Evolutionary conservation across 2,329 filamentous ascomycete genomes (phyloP).

Genomic region (Fusarium secorum): DNA sequence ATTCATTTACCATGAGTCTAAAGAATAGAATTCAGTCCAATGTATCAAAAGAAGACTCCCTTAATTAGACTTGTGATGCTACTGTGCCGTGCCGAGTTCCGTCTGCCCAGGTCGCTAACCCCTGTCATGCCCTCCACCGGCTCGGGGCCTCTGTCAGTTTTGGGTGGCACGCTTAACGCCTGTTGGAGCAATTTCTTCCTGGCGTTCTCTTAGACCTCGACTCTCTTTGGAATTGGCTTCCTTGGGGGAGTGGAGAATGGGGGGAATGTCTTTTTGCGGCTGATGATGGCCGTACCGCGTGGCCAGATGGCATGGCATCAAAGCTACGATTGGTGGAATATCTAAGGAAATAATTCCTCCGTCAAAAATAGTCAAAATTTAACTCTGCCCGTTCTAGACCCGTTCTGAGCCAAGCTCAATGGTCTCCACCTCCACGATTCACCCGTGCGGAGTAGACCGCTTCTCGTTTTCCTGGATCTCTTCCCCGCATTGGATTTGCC

Average conservation of each 20-base stretch:
- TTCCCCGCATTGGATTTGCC: conserved; percentile 27
- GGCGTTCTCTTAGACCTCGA: neutral
- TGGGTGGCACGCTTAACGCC: conserved; percentile 13
- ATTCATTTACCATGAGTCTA: neutral
- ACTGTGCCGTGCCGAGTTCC: conserved; percentile 35
- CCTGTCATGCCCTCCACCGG: conserved; percentile 26
- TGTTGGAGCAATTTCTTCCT: conserved; percentile 7
- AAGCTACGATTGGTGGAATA: conserved; percentile 26
- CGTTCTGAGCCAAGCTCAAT: conserved; percentile 2
- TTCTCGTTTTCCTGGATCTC: conserved; percentile 12
- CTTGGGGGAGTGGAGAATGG: conserved; percentile 30
- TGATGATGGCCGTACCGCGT: conserved; percentile 16
- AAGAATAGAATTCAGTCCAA: neutral
- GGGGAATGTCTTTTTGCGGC: conserved; percentile 12
- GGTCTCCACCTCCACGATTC: conserved; percentile 26
- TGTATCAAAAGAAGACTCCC: neutral
- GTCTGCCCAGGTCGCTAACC: conserved; percentile 18
- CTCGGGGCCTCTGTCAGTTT: conserved; percentile 31
- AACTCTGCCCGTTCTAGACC: conserved; percentile 21
- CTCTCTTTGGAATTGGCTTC: conserved; percentile 6
- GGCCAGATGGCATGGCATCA: neutral
- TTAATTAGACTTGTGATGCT: conserved; percentile 2
- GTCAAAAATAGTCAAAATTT: neutral
- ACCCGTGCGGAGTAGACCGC: conserved; percentile 33
- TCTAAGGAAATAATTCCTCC: conserved; percentile 4